Conservation (phyloP, 176 grass and related monocot species). For the Carex littledalei region DNA sequence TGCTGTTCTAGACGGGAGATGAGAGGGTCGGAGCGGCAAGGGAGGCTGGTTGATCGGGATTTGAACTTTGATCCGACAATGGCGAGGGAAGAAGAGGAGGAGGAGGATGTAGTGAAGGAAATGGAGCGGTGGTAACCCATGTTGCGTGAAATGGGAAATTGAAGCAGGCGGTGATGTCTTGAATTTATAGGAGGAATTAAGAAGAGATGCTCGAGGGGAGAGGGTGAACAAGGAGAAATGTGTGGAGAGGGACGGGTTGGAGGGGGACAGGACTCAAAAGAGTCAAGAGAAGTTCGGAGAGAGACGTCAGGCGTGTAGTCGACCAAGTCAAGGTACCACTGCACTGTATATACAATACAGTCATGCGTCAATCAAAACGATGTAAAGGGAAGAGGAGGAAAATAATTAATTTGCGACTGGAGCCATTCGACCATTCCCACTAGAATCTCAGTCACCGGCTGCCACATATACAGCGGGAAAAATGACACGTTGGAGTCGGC, state of each 20-base stretch:
- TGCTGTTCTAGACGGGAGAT: constrained; percentile 40
- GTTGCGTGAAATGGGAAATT: not conserved
- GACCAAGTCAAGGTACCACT: not conserved
- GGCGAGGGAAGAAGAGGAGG: not conserved
- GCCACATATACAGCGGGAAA: no score
- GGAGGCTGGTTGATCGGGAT: constrained; percentile 40
- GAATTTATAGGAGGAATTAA: not conserved
- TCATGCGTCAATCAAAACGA: no score
- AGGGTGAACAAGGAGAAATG: not conserved
- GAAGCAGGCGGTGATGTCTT: not conserved
- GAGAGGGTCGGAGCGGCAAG: constrained; percentile 50
- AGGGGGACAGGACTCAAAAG: not conserved
- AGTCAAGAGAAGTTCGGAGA: not conserved
- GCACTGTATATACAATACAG: no score
- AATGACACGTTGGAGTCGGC: no score
- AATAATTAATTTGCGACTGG: no score
- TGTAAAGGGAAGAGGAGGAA: no score
- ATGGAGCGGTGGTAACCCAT: not conserved
- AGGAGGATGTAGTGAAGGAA: not conserved
- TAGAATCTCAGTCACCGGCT: no score
- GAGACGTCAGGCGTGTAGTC: not conserved
- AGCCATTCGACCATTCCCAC: no score
- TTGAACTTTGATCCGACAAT: not conserved
- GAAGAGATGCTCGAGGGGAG: not conserved
- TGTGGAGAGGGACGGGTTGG: not conserved